Evolutionary conservation across 2,329 filamentous ascomycete genomes (phyloP), one percentile per base, ranked within the genome.

Genomic region (Neofusicoccum ribis): DNA sequence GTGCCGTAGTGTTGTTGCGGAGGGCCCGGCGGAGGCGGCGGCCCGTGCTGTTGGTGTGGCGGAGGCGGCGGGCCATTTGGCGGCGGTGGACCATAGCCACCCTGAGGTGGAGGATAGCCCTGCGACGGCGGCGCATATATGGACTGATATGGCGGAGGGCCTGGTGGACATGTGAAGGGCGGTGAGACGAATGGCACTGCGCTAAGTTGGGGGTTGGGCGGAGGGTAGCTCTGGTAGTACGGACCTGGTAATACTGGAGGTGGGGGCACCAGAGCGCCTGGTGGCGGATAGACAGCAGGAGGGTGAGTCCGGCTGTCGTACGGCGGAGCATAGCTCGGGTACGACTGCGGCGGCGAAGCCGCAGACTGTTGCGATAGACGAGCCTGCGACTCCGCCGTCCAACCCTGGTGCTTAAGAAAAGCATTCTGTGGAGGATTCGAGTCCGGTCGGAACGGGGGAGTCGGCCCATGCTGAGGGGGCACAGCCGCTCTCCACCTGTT

Each of bases 401-500:
- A 64, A 2, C 52, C 63, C 17, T 64, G 63, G 14, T 58, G 63
- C 51, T 64, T 64, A 5, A 58, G 43, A 23, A 64, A 64, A 49
- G 63, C 63, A 17, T 58, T 58, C 11, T 58, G 63, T 7, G 63
- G 63, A 41, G 51, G 63, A 20, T 64, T 64, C 8, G 63, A 64
- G 44, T 64, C 51, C 14, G 61, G 63, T 9, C 63, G 43, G 20
- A 64, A 64, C 20, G 63, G 63, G 9, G 63, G 63, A 9, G 51
- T 64, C 2, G 63, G 63, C 6, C 63, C 63, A 46, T 65, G 63
- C 23, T 65, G 63, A 49, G 63, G 54, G 31, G 54, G 54, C 36
- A 65, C 56, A 20, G 63, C 63, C 3, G 63, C 63, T 20, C 63
- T 52, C 63, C 63, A 65, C 17, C 63, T 49, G 47, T 65, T 65